Percentiles rank a stretch among this genome's conserved stretches.
Conservation (phyloP, 257 asterid genomes). For the Jacaranda mimosifolia region DNA sequence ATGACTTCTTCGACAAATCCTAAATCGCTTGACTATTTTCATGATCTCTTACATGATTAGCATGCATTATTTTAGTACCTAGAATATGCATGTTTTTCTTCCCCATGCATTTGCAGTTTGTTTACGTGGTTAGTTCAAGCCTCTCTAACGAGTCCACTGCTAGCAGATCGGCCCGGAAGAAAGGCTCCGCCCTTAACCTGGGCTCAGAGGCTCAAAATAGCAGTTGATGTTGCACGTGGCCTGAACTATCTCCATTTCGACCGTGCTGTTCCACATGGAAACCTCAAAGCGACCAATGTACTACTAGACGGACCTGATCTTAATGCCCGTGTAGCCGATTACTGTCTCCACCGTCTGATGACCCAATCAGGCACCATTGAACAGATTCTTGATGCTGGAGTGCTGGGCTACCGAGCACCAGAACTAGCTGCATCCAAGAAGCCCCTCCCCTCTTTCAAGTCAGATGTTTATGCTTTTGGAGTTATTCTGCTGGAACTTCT, state of each 20-base stretch:
- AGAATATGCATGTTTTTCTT: neutral
- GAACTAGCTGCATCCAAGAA: conserved; percentile 87
- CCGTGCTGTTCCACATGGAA: conserved; percentile 95
- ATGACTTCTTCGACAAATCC: neutral
- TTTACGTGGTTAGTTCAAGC: neutral
- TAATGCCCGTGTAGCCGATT: conserved; percentile 84
- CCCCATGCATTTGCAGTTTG: neutral
- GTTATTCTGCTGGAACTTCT: conserved; percentile 83
- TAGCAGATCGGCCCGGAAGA: conserved; percentile 92
- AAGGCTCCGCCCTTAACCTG: conserved; percentile 82
- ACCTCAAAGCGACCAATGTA: conserved; percentile 85
- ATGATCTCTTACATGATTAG: neutral
- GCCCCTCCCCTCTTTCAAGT: conserved; percentile 90
- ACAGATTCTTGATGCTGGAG: conserved; percentile 95
- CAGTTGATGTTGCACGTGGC: conserved; percentile 97
- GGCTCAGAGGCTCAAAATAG: conserved; percentile 91
- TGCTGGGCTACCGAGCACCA: conserved; percentile 94
- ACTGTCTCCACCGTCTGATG: conserved; percentile 97
- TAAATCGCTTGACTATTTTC: conserved; percentile 2
- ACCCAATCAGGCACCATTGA: conserved; percentile 91
- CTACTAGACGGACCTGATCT: conserved; percentile 87
- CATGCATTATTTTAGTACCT: neutral
- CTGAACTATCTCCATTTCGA: conserved; percentile 99
- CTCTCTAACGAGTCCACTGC: conserved; percentile 10
- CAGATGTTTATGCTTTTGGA: conserved; percentile 94